Evolutionary conservation across 306 rosid genomes (phyloP), one percentile per base, ranked within the genome.

Genomic region (Luffa acutangula): DNA sequence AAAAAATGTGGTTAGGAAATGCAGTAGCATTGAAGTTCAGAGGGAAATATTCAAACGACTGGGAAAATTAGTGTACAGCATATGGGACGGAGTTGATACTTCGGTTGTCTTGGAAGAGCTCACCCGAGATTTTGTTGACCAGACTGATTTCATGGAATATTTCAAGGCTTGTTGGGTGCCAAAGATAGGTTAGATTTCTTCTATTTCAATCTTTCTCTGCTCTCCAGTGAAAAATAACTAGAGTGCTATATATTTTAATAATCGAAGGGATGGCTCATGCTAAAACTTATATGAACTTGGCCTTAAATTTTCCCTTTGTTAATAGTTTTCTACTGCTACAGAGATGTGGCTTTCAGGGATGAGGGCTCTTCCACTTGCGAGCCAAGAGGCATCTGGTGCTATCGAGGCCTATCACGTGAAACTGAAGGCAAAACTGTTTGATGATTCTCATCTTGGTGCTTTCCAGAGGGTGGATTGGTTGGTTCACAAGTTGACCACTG

Each of bases 311-410:
- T 48, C 77, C 31, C 60, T 82, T 41, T 79, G 56, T 77, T 66
- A 69, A 48, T 74, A 51, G 14, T 49, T 31, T 43, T 51, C 17
- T 49, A 49, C 43, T 25, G 73, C 78, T 49, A 75, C 88, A 95
- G 97, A 91, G 86, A 95, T 92, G 97, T 95, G 98, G 98, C 93
- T 95, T 83, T 92, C 97, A 69, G 88, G 90, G 6, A 88, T 90
- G 90, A 90, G 84, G 86, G 80, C 79, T 79, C 87, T 89, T 86
- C 96, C 93, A 4, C 85, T 91, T 81, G 99, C 97, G 34, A 95
- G 99, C 87, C 93, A 88, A 85, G 99, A 95, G 86, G 91, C 97
- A 67, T 95, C 97, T 78, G 91, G 97, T 85, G 98, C 97, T 78
- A 85, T 95, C 60, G 97, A 92, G 85, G 89, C 99, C 75, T 92